phyloP scores from a whole-genome alignment of 768 basidiomycete genomes.

The Boletus sp. region DNA sequence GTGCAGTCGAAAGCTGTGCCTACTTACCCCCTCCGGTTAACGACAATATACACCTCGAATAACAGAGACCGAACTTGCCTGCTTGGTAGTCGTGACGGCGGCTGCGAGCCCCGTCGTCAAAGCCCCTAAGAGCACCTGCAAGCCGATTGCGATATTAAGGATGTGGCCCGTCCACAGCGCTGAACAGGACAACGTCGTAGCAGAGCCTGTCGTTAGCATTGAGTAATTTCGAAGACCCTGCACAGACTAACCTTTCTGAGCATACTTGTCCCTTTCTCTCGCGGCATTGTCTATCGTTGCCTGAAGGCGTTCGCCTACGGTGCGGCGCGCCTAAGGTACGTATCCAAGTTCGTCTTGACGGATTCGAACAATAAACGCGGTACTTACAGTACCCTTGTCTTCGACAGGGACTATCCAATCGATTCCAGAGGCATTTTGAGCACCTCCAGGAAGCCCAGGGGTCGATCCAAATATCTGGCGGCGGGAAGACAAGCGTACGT shows the following conservation, averaged over 20 bases:
- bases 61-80: slow-evolving; percentile 32
- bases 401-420: slow-evolving; percentile 30
- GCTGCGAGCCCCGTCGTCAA: slow-evolving; percentile 66
- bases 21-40: background rate
- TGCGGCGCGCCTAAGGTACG: slow-evolving; percentile 29
- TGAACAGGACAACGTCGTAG: slow-evolving; percentile 12
- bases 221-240: background rate
- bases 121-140: slow-evolving; percentile 65
- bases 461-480: background rate
- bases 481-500: slow-evolving; percentile 10
- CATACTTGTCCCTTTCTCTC: slow-evolving; percentile 46
- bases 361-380: no score
- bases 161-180: slow-evolving; percentile 33
- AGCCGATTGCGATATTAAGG: slow-evolving; percentile 51
- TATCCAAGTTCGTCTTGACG: background rate
- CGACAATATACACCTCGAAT: no score
- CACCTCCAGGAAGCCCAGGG: background rate
- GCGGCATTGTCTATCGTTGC: slow-evolving; percentile 52
- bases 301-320: slow-evolving; percentile 50
- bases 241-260: slow-evolving; percentile 39
- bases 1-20: slow-evolving; percentile 39
- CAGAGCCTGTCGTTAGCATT: slow-evolving; percentile 4
- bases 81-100: slow-evolving; percentile 37
- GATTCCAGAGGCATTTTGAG: slow-evolving; percentile 5
- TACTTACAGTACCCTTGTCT: slow-evolving; percentile 19